A percentile compares a stretch with the other conserved stretches of the same genome.
Evolutionary conservation across 2,329 filamentous ascomycete genomes (phyloP).

Genomic region (Cercospora nicotianae): DNA sequence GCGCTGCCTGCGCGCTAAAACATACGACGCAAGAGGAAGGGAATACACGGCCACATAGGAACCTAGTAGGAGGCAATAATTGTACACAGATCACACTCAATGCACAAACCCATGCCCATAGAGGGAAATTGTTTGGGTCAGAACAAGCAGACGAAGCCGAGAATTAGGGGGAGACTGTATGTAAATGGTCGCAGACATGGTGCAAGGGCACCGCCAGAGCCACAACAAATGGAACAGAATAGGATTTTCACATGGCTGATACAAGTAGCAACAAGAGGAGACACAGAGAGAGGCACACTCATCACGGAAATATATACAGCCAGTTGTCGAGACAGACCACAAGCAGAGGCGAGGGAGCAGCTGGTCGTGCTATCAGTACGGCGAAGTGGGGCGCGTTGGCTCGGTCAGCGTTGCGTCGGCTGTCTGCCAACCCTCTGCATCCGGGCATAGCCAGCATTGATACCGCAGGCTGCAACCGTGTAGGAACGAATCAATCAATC

Average conservation of each 20-base stretch:
- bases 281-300: constrained; percentile 1
- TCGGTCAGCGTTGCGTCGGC: constrained; percentile 9
- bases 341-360: constrained; percentile 14
- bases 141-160: not conserved
- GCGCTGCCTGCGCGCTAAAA: constrained; percentile 13
- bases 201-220: constrained; percentile 11
- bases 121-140: too few relatives aligned
- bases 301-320: constrained; percentile 8
- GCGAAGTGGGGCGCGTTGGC: constrained; percentile 15
- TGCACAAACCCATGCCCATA: too few relatives aligned
- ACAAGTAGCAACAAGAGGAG: constrained; percentile 6
- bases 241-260: constrained; percentile 14
- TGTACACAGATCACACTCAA: too few relatives aligned
- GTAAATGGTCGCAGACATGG: constrained; percentile 14
- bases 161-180: constrained; percentile 14
- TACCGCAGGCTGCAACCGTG: constrained; percentile 16
- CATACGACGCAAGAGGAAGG: constrained; percentile 13
- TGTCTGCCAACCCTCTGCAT: constrained; percentile 13
- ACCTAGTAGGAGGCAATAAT: too few relatives aligned
- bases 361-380: constrained; percentile 16
- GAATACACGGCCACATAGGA: too few relatives aligned
- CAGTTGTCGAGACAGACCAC: constrained; percentile 13
- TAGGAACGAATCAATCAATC: constrained; percentile 11
- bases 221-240: constrained; percentile 11
- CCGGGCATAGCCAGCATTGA: constrained; percentile 13